Evolutionary conservation across 176 grass and related monocot genomes (phyloP).

Genomic region (Tillandsia fasciculata): DNA sequence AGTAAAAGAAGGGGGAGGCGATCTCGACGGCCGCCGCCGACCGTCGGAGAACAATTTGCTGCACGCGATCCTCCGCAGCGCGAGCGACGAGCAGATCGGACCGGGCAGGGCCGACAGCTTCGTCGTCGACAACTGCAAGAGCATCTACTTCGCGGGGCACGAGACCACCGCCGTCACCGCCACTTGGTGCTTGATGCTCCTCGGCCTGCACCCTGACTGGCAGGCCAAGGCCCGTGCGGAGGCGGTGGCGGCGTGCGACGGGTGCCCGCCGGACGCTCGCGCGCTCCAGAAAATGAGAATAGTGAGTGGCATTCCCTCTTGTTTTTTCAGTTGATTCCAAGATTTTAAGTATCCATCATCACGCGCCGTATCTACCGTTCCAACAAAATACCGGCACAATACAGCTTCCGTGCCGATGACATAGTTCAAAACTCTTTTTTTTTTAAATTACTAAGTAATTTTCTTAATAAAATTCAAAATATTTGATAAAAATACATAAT

Average conservation of each 20-base stretch:
- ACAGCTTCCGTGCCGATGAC: too few relatives aligned
- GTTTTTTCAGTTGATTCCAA: too few relatives aligned
- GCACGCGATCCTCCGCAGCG: conserved; percentile 54
- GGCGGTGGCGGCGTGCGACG: conserved; percentile 36
- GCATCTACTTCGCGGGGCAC: conserved; percentile 92
- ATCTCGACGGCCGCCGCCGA: background rate
- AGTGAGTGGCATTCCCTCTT: conserved; percentile 20
- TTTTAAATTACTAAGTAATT: too few relatives aligned
- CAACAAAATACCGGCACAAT: too few relatives aligned
- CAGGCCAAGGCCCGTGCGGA: conserved; percentile 57
- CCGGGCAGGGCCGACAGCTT: conserved; percentile 48
- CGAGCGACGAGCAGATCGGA: conserved; percentile 35
- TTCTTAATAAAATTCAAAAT: too few relatives aligned
- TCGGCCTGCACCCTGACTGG: conserved; percentile 82
- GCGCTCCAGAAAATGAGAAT: conserved; percentile 91
- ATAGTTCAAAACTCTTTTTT: too few relatives aligned
- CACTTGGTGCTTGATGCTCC: conserved; percentile 86
- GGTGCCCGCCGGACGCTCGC: conserved; percentile 24
- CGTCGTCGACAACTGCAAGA: conserved; percentile 97
- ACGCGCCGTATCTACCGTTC: too few relatives aligned
- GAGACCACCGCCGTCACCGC: conserved; percentile 84
- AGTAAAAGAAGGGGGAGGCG: conserved; percentile 38
- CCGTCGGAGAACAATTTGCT: conserved; percentile 48
- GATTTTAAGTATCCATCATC: too few relatives aligned
- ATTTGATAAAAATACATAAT: too few relatives aligned